Base-by-base conservation (phyloP, 192 early-diverging fungal genomes). In the Coemansia sp. region DNA sequence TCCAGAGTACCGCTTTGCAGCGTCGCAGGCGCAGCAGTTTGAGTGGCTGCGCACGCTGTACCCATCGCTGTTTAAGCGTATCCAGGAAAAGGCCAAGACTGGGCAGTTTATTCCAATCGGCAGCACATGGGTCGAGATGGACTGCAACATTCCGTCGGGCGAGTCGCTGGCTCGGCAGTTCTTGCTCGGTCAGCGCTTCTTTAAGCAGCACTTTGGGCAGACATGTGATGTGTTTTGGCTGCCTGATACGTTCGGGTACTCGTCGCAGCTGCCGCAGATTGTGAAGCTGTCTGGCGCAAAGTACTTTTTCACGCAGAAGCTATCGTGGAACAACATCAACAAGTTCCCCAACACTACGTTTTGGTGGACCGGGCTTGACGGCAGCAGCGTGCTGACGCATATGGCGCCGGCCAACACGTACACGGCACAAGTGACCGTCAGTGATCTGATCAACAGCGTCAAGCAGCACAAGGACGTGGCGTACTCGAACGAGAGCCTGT, bases 261-360 rank as follows among this genome's bases (percentile, higher is more conserved):
- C 92, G 60, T 89, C 88, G 29, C 92, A 92, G 71, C 64, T 99
- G 37, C 97, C 97, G 8, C 97, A 99, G 83, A 94, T 99, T 38
- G 82, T 95, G 22, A 71, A 84, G 27, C 79, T 83, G 47, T 72
- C 93, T 0, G 93, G 85, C 47, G 78, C 93, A 57, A 77, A 94
- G 73, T 99, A 96, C 75, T 99, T 99, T 63, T 99, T 97, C 74
- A 99, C 97, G 3, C 97, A 98, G 73, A 99, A 99, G 73, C 80
- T 99, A 45, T 94, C 93, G 21, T 99, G 97, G 97, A 98, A 98
- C 82, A 97, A 94, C 72, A 94, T 99, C 72, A 99, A 99, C 84
- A 92, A 93, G 87, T 98, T 99, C 72, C 97, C 97, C 5, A 86
- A 95, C 66, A 96, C 97, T 0, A 95, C 96, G 4, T 99, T 99